These are phyloP conservation scores for Russula abietina DNA, from an alignment of 768 basidiomycete genomes.

Conservation along the genomic window DNA sequence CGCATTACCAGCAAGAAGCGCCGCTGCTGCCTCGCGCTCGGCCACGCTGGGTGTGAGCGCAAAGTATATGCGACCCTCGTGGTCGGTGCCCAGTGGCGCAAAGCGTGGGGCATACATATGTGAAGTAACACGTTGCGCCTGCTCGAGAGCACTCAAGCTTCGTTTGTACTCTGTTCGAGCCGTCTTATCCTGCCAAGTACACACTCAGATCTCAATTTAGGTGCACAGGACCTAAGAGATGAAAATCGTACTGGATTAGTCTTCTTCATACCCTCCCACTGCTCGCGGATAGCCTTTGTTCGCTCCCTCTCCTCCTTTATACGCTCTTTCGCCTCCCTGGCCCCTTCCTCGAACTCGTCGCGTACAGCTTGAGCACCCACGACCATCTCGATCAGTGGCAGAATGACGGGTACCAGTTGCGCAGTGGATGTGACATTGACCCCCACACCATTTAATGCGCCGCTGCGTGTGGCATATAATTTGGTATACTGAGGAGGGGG, in stretches of 20 bases:
- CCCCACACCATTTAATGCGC: conserved; percentile 10
- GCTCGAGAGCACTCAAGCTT: conserved; percentile 46
- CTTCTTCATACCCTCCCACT: conserved; percentile 43
- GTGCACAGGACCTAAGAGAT: background rate
- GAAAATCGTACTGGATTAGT: conserved; percentile 16
- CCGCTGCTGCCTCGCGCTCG: conserved; percentile 47
- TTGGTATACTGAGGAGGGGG: conserved; percentile 44
- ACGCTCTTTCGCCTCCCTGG: conserved; percentile 50
- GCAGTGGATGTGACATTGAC: conserved; percentile 40
- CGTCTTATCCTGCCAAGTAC: conserved; percentile 37
- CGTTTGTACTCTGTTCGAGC: conserved; percentile 46
- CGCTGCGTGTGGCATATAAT: conserved; percentile 44
- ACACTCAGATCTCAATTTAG: background rate
- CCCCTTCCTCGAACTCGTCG: conserved; percentile 56
- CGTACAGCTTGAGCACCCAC: conserved; percentile 44
- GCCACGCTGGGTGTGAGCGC: conserved; percentile 52
- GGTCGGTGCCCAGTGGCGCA: conserved; percentile 58
- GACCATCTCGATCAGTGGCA: conserved; percentile 50
- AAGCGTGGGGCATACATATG: conserved; percentile 49
- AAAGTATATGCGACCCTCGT: conserved; percentile 63
- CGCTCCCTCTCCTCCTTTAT: conserved; percentile 48
- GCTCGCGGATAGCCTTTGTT: conserved; percentile 49
- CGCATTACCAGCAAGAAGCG: conserved; percentile 31
- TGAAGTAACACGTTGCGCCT: conserved; percentile 45
- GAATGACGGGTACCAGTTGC: conserved; percentile 63